Conservation (phyloP, 2,329 filamentous ascomycete species). For the Botryotinia convoluta region DNA sequence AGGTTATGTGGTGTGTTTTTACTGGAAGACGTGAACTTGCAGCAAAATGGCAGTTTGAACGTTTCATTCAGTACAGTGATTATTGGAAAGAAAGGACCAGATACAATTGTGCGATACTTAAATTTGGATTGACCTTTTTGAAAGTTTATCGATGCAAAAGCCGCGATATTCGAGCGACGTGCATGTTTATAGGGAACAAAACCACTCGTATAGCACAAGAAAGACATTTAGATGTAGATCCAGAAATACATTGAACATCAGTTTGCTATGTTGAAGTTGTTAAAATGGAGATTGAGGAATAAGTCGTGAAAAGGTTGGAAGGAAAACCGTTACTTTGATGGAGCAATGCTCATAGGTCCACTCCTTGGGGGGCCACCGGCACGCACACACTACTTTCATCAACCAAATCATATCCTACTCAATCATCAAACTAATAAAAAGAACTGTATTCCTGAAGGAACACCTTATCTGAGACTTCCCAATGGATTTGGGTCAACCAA, state of each 20-base stretch:
- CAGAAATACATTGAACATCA: background rate
- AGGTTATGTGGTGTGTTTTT: background rate
- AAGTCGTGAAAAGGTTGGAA: background rate
- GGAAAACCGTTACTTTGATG: background rate
- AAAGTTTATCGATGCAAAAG: background rate
- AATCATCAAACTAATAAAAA: background rate
- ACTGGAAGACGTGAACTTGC: background rate
- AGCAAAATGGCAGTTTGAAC: background rate
- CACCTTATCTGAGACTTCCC: background rate
- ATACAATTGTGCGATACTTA: background rate
- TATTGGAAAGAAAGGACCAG: fast-evolving
- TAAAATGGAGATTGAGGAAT: background rate
- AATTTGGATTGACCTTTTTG: background rate
- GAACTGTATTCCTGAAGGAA: background rate
- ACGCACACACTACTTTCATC: background rate
- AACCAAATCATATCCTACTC: background rate
- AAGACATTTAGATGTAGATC: background rate
- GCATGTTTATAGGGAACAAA: background rate
- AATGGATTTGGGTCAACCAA: background rate
- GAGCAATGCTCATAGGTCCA: background rate
- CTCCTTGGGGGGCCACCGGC: background rate
- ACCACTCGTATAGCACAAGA: background rate
- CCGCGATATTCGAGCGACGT: background rate
- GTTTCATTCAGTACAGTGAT: background rate
- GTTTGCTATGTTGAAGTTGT: background rate